These are phyloP conservation scores for Solanum pennellii DNA, from an alignment of 257 asterid species.

Conservation along the genomic window DNA sequence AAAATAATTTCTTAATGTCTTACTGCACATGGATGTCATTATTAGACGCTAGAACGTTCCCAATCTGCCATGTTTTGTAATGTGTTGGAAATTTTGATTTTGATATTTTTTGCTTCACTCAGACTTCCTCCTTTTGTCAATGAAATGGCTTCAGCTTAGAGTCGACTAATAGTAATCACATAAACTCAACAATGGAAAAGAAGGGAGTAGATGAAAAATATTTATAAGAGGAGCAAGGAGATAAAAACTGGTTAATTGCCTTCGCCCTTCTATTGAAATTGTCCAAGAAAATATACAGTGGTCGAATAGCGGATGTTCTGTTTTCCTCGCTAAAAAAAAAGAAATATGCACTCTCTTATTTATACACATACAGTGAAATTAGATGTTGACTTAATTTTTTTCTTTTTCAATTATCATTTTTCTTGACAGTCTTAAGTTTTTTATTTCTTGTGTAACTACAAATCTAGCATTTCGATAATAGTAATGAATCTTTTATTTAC, in stretches of 20 bases:
- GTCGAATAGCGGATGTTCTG: background rate
- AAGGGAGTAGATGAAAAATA: background rate
- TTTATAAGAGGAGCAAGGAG: background rate
- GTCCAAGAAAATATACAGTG: background rate
- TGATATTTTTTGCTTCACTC: background rate
- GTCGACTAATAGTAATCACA: background rate
- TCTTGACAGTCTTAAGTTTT: background rate
- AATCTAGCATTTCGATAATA: no score
- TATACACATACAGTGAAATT: background rate
- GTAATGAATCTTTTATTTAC: no score
- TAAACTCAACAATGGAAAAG: no score
- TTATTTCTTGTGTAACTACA: background rate
- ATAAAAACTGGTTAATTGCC: background rate
- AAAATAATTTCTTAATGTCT: no score
- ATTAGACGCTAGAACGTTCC: no score
- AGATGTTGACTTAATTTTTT: background rate
- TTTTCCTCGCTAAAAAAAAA: background rate
- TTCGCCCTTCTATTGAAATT: background rate
- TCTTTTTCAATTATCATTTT: no score
- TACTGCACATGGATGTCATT: no score
- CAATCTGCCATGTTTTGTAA: no score
- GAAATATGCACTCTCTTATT: background rate
- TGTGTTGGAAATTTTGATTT: background rate
- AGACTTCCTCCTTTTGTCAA: background rate
- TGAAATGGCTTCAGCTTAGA: background rate